Evolutionary conservation across 2,329 filamentous ascomycete genomes (phyloP), one percentile per base, ranked within the genome.

Genomic region (Cladosporium halotolerans): DNA sequence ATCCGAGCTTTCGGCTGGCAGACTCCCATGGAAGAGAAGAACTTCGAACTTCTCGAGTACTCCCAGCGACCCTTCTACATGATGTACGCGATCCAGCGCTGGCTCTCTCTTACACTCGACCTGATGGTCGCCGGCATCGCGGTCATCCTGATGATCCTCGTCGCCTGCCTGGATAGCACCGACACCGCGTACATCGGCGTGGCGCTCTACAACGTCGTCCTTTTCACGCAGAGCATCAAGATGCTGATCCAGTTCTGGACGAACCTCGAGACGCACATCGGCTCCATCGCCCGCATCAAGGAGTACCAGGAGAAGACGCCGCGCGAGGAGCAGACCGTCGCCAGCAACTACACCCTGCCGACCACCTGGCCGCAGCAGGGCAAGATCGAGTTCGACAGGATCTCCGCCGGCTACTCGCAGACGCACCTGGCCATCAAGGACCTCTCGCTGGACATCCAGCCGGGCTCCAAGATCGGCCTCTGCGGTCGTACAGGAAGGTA

Each of bases 251-350:
- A 71, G 0, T 74, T 72, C 43, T 83, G 79, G 79, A 82, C 80
- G 0, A 72, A 73, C 40, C 67, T 83, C 13, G 81, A 84, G 58
- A 83, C 79, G 0, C 74, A 76, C 36, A 74, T 84, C 42, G 80
- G 80, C 7, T 79, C 79, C 9, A 73, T 84, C 8, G 70, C 75
- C 4, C 72, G 81, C 18, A 72, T 82, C 56, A 79, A 77, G 61
- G 71, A 72, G n/a, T 82, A 82, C 56, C 72, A 70, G 1, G 68
- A 70, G 6, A 70, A 68, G 31, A 72, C 74, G 1, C 60, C 70
- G 9, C 70, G 68, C 1, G 77, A 80, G 58, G 69, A 4, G 5
- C 48, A 51, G 9, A 41, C 34, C 7, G 42, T 46, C 23, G 42
- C 14, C 13, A 33, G 34, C 43, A 34, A 38, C 34, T 38, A 51